Evolutionary conservation across 441 rosid species (phyloP), one percentile per base, ranked within the genome.

Genomic region (Macaranga tanarius): DNA sequence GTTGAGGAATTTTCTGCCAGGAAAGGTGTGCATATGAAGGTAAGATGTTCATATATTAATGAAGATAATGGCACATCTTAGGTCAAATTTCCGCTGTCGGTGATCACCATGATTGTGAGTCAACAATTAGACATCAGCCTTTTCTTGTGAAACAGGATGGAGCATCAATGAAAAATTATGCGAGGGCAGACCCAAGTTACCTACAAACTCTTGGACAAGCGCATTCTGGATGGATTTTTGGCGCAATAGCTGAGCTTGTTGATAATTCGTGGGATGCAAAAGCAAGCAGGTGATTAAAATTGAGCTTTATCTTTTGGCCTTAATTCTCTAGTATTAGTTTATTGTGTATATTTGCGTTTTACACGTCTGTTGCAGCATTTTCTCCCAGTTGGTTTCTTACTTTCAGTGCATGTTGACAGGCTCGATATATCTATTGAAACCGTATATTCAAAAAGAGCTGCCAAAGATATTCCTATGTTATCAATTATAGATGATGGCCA

Each of bases 241-340:
- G 81, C 50, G 81, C 85, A 40, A 76, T 82, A 71, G 85, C 85
- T 47, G 83, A 82, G 73, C 85, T 82, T 66, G 73, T 82, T 72
- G 83, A 82, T 75, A 82, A 82, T 77, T 79, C 85, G 16, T 68
- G 81, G 62, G 83, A 82, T 71, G 82, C 85, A 40, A 72, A 79
- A 68, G 77, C 85, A 48, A 71, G 69, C 61, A 74, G 71, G 85
- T 77, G 74, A 52, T 55, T 65, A 38, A 5, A 26, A 50, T 62
- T 62, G 19, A 22, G 57, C 61, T 15, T 66, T 28, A 12, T 25
- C 3, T 44, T 60, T 60, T 0, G 0, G 12, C 17, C 16, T 54
- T 4, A 11, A 34, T 57, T 28, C 47, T 20, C 19, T 16, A 34
- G 20, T 38, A 60, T 11, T 31, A 9, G 17, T 17, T 1, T 62